Evolutionary conservation across 2,329 filamentous ascomycete species (phyloP).

Genomic region (Escovopsis sp.): DNA sequence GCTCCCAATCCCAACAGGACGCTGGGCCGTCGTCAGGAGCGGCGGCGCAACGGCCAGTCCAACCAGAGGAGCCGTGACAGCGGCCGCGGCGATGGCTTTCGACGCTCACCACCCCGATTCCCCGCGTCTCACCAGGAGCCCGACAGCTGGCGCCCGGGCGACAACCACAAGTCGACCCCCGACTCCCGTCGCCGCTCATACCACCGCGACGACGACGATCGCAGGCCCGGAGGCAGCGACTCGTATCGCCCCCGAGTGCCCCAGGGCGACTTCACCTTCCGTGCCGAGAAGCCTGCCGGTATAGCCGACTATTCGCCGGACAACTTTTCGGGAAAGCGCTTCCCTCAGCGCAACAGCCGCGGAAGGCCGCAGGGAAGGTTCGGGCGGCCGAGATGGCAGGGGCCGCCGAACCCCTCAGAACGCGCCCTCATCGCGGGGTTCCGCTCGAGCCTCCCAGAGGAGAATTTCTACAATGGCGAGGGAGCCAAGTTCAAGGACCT

Average conservation of each 20-base stretch:
- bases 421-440: conserved; percentile 32
- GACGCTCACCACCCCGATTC: conserved; percentile 3
- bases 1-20: conserved; percentile 3
- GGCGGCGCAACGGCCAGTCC: conserved; percentile 5
- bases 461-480: conserved; percentile 30
- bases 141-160: conserved; percentile 16
- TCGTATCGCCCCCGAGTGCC: conserved; percentile 19
- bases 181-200: conserved; percentile 8
- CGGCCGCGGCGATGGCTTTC: conserved; percentile 3
- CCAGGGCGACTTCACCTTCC: conserved; percentile 40
- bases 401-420: conserved; percentile 28
- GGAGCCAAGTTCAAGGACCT: conserved; percentile 37
- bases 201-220: conserved; percentile 11
- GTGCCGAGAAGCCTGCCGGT: conserved; percentile 34
- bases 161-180: conserved; percentile 8
- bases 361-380: conserved; percentile 12
- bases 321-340: conserved; percentile 9
- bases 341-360: conserved; percentile 11
- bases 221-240: conserved; percentile 9
- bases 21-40: conserved; percentile 4
- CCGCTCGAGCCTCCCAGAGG: conserved; percentile 25
- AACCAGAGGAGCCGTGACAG: conserved; percentile 6
- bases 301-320: conserved; percentile 20
- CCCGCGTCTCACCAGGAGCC: conserved; percentile 8
- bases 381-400: conserved; percentile 19